Evolutionary conservation across 2,329 filamentous ascomycete species (phyloP), one percentile per base, ranked within the genome.

Genomic region (Alternaria conjuncta): DNA sequence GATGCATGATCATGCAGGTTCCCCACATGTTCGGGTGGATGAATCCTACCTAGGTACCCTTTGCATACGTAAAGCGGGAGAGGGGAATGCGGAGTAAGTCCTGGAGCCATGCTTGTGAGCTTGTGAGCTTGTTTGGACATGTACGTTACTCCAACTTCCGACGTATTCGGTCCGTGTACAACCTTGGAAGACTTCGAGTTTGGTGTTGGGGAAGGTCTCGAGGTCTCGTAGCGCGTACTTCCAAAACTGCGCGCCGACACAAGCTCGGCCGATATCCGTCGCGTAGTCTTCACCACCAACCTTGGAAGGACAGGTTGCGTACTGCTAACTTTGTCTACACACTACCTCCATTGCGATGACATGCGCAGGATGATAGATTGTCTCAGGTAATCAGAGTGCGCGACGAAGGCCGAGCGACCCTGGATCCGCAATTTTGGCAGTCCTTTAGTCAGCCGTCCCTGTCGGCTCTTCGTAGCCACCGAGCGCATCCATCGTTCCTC

Each of bases 1-100:
- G 53, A 57, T 13, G 49, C 54, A 3, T 4, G n/a, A 54, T 26
- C 20, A 59, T 59, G 51, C 55, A 56, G 28, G 51, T 49, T 51
- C 62, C 67, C 67, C 67, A 67, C 67, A 69, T 65, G 23, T 20
- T 67, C 47, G 57, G 55, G 11, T 28, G 20, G 36, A 60, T 61
- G 41, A 60, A 54, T 23, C 50, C 61, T 50, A 53, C 0, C 36
- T 41, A 2, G 36, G 1, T 41, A 41, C 9, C 25, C 21, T 54
- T n/a, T 5, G 23, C 25, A 26, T 47, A 10, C 32, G 3, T 28
- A 5, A 7, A 18, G 11, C 47, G 13, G 10, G 46, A 61, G 65
- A 62, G 66, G 64, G 66, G 66, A 66, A 66, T 63, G 63, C 43
- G 63, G 63, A 65, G 63, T 55, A 63, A 30, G 11, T 20, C 12